A percentile compares a stretch with the other conserved stretches of the same genome.
Conservation (phyloP, 2,329 filamentous ascomycete genomes). For the Dothistroma septosporum region DNA sequence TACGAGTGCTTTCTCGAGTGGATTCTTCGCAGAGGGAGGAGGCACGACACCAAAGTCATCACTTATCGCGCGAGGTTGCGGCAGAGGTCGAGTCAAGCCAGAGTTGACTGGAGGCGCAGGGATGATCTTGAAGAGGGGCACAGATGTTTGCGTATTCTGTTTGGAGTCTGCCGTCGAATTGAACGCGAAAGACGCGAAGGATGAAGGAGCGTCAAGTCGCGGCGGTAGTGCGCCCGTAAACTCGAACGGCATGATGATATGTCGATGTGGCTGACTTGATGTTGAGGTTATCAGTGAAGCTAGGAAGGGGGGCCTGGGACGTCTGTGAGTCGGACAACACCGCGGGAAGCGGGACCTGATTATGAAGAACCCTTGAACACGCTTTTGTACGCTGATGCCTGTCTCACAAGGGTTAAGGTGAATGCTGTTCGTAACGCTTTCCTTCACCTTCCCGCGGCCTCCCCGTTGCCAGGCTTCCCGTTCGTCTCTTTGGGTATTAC, state of each 20-base stretch:
- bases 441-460: constrained; percentile 21
- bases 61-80: neutral
- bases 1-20: constrained; percentile 1
- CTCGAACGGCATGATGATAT: constrained; percentile 17
- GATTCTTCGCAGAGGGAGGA: neutral
- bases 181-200: constrained; percentile 3
- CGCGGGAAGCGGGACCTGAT: neutral
- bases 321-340: neutral
- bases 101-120: neutral
- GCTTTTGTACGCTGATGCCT: neutral
- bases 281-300: no score
- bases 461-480: constrained; percentile 25
- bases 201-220: constrained; percentile 1
- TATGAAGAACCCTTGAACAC: neutral
- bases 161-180: neutral
- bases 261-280: neutral
- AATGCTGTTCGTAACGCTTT: neutral
- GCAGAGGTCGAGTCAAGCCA: neutral
- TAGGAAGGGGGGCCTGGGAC: no score
- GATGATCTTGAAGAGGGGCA: neutral
- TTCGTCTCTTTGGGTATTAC: constrained; percentile 52
- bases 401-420: neutral
- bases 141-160: neutral
- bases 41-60: neutral
- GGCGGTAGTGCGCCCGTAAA: constrained; percentile 15